Conservation (phyloP, 441 rosid species). For the Capsella rubella region DNA sequence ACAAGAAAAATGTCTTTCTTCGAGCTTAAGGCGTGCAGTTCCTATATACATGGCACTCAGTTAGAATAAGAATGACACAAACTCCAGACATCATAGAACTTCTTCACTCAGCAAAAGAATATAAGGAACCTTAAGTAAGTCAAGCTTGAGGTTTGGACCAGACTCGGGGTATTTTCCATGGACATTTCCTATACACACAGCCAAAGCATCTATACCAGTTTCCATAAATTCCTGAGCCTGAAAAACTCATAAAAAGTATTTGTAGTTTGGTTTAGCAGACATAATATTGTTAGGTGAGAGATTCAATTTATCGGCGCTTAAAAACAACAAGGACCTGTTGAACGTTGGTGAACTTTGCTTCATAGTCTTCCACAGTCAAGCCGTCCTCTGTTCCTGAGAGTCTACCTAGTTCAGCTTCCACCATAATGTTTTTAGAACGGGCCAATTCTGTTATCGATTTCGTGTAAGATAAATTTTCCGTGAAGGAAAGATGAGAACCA, state of each 20-base stretch:
- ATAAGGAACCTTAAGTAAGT: conserved; percentile 77
- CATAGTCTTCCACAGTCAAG: conserved; percentile 91
- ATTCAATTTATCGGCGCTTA: conserved; percentile 17
- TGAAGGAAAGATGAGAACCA: conserved; percentile 89
- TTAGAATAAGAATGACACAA: conserved; percentile 21
- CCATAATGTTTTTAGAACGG: conserved; percentile 68
- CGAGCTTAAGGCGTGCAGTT: conserved; percentile 63
- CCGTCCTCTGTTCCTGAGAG: conserved; percentile 98
- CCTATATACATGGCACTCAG: conserved; percentile 52
- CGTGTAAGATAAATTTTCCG: conserved; percentile 79
- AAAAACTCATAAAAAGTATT: conserved; percentile 37
- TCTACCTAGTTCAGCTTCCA: conserved; percentile 97
- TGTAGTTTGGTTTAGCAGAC: conserved; percentile 26
- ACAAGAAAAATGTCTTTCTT: conserved; percentile 87
- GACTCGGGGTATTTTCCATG: conserved; percentile 94
- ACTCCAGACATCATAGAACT: not conserved
- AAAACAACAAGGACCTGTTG: conserved; percentile 59
- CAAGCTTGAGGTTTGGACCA: conserved; percentile 90
- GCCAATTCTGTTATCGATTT: conserved; percentile 72
- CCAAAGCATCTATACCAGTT: conserved; percentile 93
- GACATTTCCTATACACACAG: conserved; percentile 96
- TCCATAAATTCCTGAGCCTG: conserved; percentile 91
- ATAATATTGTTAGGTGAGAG: conserved; percentile 14
- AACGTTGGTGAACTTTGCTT: conserved; percentile 86
- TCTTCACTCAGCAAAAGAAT: not conserved